Evolutionary conservation across 371 early-diverging fungal genomes (phyloP).

Genomic region (Fennellomyces sp.): DNA sequence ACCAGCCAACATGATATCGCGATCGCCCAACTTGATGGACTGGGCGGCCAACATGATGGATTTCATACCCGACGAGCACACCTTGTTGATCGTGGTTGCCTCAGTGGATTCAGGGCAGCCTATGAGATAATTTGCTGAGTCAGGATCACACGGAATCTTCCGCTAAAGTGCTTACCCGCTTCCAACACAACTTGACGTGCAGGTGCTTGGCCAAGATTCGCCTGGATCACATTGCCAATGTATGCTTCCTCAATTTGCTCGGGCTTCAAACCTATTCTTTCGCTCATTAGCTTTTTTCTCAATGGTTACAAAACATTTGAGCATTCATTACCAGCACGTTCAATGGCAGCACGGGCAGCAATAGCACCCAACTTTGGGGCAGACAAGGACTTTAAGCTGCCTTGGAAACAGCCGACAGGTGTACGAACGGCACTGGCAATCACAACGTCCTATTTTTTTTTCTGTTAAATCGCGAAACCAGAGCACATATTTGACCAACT

Average conservation of each 20-base stretch:
- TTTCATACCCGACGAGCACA: conserved; percentile 96
- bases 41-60: conserved; percentile 78
- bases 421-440: conserved; percentile 70
- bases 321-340: conserved; percentile 50
- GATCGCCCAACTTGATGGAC: conserved; percentile 61
- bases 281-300: background rate
- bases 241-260: conserved; percentile 84
- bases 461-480: no score
- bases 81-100: conserved; percentile 93
- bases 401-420: conserved; percentile 78
- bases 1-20: conserved; percentile 81
- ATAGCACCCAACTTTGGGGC: conserved; percentile 74
- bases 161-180: conserved; percentile 50
- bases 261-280: conserved; percentile 57
- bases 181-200: conserved; percentile 81
- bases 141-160: background rate
- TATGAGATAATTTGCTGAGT: conserved; percentile 20
- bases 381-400: conserved; percentile 63
- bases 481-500: background rate
- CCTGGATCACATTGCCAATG: conserved; percentile 90
- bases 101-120: conserved; percentile 78
- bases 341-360: conserved; percentile 76
- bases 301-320: background rate
- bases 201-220: conserved; percentile 84
- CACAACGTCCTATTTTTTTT: conserved; percentile 54